Conservation (phyloP, 2,329 filamentous ascomycete genomes). For the Nannizzia gypsea region DNA sequence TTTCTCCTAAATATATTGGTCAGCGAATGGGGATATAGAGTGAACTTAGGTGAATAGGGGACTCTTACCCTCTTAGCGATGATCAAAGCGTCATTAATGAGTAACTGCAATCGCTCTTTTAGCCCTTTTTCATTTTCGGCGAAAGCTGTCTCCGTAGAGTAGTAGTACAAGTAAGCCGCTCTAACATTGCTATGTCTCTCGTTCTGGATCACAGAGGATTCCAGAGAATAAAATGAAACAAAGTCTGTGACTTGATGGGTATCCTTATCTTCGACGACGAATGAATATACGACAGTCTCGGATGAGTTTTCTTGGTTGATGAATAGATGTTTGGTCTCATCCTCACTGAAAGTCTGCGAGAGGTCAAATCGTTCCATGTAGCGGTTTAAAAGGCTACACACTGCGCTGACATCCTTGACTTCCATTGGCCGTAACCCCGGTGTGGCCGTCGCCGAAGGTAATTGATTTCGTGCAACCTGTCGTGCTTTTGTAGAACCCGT, state of each 20-base stretch:
- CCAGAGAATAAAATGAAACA: slow-evolving; percentile 91
- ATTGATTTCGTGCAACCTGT: slow-evolving; percentile 73
- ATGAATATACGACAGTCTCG: slow-evolving; percentile 85
- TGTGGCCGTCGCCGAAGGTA: slow-evolving; percentile 62
- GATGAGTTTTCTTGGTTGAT: slow-evolving; percentile 54
- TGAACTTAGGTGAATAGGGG: slow-evolving; percentile 1
- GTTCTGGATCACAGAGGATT: slow-evolving; percentile 81
- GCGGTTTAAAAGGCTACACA: slow-evolving; percentile 60
- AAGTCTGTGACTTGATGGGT: slow-evolving; percentile 85
- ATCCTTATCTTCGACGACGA: slow-evolving; percentile 65
- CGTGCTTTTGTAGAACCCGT: slow-evolving; percentile 69
- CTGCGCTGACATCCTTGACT: slow-evolving; percentile 61
- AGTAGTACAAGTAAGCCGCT: slow-evolving; percentile 96
- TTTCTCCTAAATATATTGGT: slow-evolving; percentile 40
- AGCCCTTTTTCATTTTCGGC: slow-evolving; percentile 44
- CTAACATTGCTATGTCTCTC: slow-evolving; percentile 66
- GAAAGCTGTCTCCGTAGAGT: slow-evolving; percentile 73
- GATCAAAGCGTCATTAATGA: slow-evolving; percentile 77
- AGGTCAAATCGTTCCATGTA: slow-evolving; percentile 75
- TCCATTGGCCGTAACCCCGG: slow-evolving; percentile 72
- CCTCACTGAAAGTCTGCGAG: slow-evolving; percentile 65
- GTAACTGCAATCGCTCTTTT: slow-evolving; percentile 65
- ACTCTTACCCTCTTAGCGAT: slow-evolving; percentile 59
- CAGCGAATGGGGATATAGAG: neutral
- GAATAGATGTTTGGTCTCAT: slow-evolving; percentile 82